Conservation (phyloP, 352 stramenopile species). For the Phytophthora sp. region DNA sequence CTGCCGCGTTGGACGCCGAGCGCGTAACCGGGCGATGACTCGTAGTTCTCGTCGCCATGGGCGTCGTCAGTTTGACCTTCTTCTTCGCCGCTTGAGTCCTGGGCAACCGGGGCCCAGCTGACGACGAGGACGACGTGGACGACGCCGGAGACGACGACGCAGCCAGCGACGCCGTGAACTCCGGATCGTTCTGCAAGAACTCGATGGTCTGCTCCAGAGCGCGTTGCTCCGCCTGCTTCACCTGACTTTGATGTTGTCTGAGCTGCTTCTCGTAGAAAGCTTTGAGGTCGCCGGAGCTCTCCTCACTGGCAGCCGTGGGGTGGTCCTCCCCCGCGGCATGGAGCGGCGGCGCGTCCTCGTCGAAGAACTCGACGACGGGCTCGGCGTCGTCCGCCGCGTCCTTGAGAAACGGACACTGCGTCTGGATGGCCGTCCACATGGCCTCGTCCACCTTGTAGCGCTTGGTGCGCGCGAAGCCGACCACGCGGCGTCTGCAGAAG, state of each 20-base stretch:
- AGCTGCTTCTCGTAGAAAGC: constrained; percentile 53
- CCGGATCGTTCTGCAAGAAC: constrained; percentile 56
- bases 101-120: not conserved
- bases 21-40: constrained; percentile 33
- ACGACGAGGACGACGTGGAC: constrained; percentile 27
- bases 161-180: constrained; percentile 41
- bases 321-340: constrained; percentile 32
- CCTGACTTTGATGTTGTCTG: constrained; percentile 32
- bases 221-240: constrained; percentile 37
- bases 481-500: constrained; percentile 79
- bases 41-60: constrained; percentile 13
- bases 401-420: constrained; percentile 53
- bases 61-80: constrained; percentile 7
- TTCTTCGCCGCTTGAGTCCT: constrained; percentile 2
- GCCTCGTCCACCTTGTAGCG: constrained; percentile 72
- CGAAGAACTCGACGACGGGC: constrained; percentile 50
- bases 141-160: constrained; percentile 26
- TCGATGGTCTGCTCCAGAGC: constrained; percentile 60
- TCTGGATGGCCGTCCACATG: constrained; percentile 62
- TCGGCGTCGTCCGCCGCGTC: constrained; percentile 32
- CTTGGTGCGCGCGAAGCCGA: constrained; percentile 79
- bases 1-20: constrained; percentile 19
- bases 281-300: constrained; percentile 39
- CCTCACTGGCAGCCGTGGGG: constrained; percentile 7
- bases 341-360: constrained; percentile 50